phyloP scores from a whole-genome alignment of 202 grass and related monocot species.

The Eragrostis tef region DNA sequence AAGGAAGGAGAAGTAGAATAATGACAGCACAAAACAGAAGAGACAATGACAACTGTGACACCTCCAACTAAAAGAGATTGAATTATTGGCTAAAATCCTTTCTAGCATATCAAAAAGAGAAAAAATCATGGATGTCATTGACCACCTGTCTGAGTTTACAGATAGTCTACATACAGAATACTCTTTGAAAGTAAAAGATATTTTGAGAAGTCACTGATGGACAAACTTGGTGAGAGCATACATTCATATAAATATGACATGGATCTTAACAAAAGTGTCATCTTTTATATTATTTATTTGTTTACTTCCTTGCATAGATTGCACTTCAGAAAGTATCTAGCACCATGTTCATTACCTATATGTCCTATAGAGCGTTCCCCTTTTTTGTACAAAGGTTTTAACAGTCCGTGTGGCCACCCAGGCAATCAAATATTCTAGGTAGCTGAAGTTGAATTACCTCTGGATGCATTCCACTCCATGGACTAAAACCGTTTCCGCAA shows the following conservation, averaged over 20 bases:
- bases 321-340: neutral
- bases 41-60: neutral
- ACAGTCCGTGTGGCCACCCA: neutral
- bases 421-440: constrained; percentile 33
- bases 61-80: neutral
- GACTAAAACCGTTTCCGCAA: constrained; percentile 67
- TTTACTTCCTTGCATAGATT: neutral
- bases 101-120: neutral
- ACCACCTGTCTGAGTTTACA: neutral
- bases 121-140: neutral
- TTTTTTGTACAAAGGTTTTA: constrained; percentile 4
- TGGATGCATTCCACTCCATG: constrained; percentile 64
- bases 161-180: neutral
- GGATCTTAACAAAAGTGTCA: neutral
- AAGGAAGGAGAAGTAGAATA: neutral
- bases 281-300: neutral
- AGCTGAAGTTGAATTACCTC: constrained; percentile 59
- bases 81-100: neutral
- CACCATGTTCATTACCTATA: neutral
- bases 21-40: neutral
- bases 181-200: constrained; percentile 19
- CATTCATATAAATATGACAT: constrained; percentile 3
- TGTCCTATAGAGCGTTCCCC: neutral
- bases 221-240: neutral
- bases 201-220: neutral